These are phyloP conservation scores for Xylariaceae sp. DNA, from an alignment of 2,329 filamentous ascomycete genomes.

Conservation along the genomic window DNA sequence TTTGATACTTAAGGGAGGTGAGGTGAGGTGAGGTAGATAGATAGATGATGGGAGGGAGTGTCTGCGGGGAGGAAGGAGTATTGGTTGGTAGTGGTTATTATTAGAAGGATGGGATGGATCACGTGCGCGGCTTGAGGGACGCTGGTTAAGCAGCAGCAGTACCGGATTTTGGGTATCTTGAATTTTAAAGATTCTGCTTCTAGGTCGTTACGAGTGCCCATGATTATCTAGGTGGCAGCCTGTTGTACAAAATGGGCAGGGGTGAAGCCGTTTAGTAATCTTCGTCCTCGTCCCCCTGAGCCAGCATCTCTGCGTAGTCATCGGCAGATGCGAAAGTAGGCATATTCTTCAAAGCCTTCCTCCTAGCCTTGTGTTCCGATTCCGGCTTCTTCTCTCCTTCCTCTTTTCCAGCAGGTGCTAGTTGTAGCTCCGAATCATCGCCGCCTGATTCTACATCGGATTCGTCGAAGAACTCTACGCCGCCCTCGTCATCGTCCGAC, in stretches of 20 bases:
- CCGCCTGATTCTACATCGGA: slow-evolving; percentile 45
- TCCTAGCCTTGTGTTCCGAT: slow-evolving; percentile 59
- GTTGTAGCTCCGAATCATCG: slow-evolving; percentile 45
- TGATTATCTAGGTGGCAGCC: too few species aligned
- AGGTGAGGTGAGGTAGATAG: background rate
- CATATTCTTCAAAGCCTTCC: slow-evolving; percentile 83
- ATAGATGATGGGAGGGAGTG: background rate
- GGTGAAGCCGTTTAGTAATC: slow-evolving; percentile 15
- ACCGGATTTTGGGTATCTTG: slow-evolving; percentile 26
- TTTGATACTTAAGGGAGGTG: slow-evolving; percentile 48
- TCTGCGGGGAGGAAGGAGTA: background rate
- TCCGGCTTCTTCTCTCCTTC: slow-evolving; percentile 47
- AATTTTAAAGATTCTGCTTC: slow-evolving; percentile 12
- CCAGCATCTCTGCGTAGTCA: slow-evolving; percentile 87
- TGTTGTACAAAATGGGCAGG: too few species aligned
- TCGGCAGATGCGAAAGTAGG: slow-evolving; percentile 93
- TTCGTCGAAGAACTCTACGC: slow-evolving; percentile 39
- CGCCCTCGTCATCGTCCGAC: slow-evolving; percentile 44
- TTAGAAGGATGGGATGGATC: background rate
- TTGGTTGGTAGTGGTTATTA: background rate
- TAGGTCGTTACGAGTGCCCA: background rate
- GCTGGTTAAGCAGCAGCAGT: background rate
- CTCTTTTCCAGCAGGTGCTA: slow-evolving; percentile 44
- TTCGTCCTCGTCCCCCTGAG: slow-evolving; percentile 66
- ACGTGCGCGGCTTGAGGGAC: background rate